A percentile compares a stretch with the other conserved stretches of the same genome.
Conservation (phyloP, 2,329 filamentous ascomycete genomes). For the Delphinella strobiligena region DNA sequence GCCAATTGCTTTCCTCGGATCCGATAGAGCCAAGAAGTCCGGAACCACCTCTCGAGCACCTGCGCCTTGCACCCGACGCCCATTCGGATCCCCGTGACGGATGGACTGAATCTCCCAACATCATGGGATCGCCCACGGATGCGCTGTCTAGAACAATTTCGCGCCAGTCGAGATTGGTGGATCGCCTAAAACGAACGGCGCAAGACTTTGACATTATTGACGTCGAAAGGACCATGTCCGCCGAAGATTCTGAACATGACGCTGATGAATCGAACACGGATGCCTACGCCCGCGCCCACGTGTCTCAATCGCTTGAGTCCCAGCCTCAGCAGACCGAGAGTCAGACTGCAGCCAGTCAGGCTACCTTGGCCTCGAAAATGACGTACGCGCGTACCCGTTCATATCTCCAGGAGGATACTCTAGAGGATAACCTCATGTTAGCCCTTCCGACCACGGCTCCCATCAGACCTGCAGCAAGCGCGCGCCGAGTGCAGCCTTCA, state of each 20-base stretch:
- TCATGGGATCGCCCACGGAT: background rate
- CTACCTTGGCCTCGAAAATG: slow-evolving; percentile 29
- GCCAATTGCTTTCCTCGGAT: slow-evolving; percentile 14
- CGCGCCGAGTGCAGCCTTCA: slow-evolving; percentile 9
- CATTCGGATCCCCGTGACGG: too few relatives aligned
- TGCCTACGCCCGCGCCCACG: background rate
- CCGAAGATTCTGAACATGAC: background rate
- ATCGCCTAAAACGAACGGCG: slow-evolving; percentile 18
- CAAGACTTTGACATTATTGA: slow-evolving; percentile 14
- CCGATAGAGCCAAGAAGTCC: slow-evolving; percentile 4
- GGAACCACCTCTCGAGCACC: background rate
- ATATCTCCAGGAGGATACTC: slow-evolving; percentile 42
- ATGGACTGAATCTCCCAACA: too few relatives aligned
- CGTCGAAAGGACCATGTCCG: slow-evolving; percentile 6
- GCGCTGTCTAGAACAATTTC: background rate
- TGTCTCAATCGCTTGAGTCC: background rate
- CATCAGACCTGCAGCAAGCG: slow-evolving; percentile 8
- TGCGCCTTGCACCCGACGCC: background rate
- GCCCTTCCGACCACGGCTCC: slow-evolving; percentile 18
- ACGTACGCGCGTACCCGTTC: slow-evolving; percentile 51
- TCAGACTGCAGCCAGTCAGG: slow-evolving; percentile 6
- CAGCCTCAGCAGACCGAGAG: slow-evolving; percentile 9
- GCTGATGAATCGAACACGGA: background rate
- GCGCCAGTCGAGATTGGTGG: slow-evolving; percentile 17
- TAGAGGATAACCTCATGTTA: slow-evolving; percentile 24